Evolutionary conservation across 202 grass and related monocot genomes (phyloP), one percentile per base, ranked within the genome.

Genomic region (Zizania palustris): DNA sequence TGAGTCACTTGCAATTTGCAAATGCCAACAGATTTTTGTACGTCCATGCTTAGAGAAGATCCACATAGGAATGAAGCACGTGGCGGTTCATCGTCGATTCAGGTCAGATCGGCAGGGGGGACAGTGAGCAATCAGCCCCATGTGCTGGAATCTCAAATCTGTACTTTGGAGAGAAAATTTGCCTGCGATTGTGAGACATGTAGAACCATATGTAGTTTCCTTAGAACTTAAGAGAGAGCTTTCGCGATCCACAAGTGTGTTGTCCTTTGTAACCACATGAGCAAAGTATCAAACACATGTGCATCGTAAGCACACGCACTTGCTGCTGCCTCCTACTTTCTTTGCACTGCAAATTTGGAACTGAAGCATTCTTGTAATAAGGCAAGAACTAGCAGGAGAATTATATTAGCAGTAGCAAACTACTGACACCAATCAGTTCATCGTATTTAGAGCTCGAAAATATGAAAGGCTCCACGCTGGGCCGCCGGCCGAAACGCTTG

Each of bases 1-100:
- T 76, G 81, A 88, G 71, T 80, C 86, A 88, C 73, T 42, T 43
- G 69, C 70, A 61, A 58, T n/a, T 55, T 55, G 51, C 15, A 55
- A 55, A 60, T 55, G 51, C 15, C 19, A 55, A 60, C 41, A 57
- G 14, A 67, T 66, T 75, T 75, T 80, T 40, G 18, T 5, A 9
- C 49, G 80, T 69, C 41, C 57, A 44, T 20, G 65, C 15, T 20
- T 67, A 14, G 45, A 9, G 55, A 69, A 64, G 80, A 70, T 74
- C 41, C 74, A 48, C 80, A 28, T 2, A 87, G 44, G 45, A 65
- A 54, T 53, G 45, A 66, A 53, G 65, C 53, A 65, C 41, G 64
- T 60, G 81, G 71, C 66, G 71, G 76, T 49, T 51, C 81, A 45
- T 63, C 71, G 76, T 57, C 67, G 36, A 48, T 80, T 88, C 56